phyloP scores from a whole-genome alignment of 2,329 filamentous ascomycete genomes.

The Corinectria fuckeliana region DNA sequence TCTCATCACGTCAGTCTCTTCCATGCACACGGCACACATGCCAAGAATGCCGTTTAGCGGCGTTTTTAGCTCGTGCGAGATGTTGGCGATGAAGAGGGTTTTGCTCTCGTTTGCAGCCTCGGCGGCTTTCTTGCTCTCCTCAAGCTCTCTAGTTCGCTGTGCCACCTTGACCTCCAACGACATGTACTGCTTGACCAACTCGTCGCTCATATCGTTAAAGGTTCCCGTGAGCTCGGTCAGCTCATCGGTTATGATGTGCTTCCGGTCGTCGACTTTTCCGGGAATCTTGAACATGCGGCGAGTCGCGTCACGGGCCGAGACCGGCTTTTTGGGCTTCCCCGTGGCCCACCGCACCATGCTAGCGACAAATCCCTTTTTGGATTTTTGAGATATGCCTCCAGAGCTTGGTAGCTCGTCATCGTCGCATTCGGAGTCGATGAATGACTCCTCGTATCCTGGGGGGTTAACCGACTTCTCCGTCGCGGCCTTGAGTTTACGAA shows the following conservation, averaged over 20 bases:
- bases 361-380: constrained; percentile 50
- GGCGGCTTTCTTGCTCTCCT: constrained; percentile 88
- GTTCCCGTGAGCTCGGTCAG: constrained; percentile 81
- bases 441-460: constrained; percentile 62
- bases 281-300: constrained; percentile 81
- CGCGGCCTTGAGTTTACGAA: constrained; percentile 75
- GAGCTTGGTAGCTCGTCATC: constrained; percentile 50
- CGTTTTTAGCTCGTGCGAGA: constrained; percentile 86
- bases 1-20: constrained; percentile 78
- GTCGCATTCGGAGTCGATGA: constrained; percentile 52
- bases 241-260: constrained; percentile 82
- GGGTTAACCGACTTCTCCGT: constrained; percentile 77
- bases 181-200: constrained; percentile 85
- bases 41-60: constrained; percentile 95
- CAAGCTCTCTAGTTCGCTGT: constrained; percentile 82
- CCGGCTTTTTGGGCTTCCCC: constrained; percentile 40
- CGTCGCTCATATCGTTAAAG: constrained; percentile 94
- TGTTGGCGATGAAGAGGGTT: constrained; percentile 96
- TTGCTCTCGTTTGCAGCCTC: constrained; percentile 98
- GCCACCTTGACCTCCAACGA: constrained; percentile 84
- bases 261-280: constrained; percentile 77
- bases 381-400: constrained; percentile 51
- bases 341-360: constrained; percentile 47
- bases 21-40: constrained; percentile 93
- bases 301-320: constrained; percentile 46